These are phyloP conservation scores for Triticum urartu DNA, from an alignment of 176 grass and related monocot species.

Conservation along the genomic window DNA sequence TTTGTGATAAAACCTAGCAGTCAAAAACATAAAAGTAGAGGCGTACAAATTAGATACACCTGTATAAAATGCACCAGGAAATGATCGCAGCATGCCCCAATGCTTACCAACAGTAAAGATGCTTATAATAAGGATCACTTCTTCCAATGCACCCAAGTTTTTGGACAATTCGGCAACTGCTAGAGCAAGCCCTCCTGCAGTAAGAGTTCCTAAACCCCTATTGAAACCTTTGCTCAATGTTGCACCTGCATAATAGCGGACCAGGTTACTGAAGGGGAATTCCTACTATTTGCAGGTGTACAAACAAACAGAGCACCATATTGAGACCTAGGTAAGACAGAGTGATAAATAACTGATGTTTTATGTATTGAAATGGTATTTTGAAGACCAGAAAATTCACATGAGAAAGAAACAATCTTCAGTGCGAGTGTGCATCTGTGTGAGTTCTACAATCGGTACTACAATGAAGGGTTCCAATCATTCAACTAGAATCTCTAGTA, in stretches of 20 bases:
- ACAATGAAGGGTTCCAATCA: neutral
- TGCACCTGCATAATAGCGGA: conserved; percentile 62
- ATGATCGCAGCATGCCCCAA: neutral
- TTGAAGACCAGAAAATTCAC: neutral
- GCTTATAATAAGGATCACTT: conserved; percentile 68
- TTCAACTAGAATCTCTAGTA: neutral
- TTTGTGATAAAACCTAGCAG: conserved; percentile 63
- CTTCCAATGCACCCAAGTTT: conserved; percentile 59
- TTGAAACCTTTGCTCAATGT: conserved; percentile 97
- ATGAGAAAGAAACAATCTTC: neutral
- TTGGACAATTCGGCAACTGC: conserved; percentile 61
- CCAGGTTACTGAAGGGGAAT: conserved; percentile 1
- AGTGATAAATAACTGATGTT: neutral
- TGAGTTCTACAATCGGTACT: neutral
- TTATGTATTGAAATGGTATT: neutral
- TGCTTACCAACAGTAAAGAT: conserved; percentile 72
- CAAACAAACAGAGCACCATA: neutral
- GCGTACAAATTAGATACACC: conserved; percentile 20
- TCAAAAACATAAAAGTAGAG: conserved; percentile 19
- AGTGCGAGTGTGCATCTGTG: neutral
- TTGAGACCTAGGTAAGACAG: neutral
- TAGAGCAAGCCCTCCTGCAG: conserved; percentile 85
- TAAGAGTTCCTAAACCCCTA: conserved; percentile 73
- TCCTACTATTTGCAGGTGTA: neutral
- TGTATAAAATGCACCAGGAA: neutral